Evolutionary conservation across 164 flowering plant genomes (phyloP), one percentile per base, ranked within the genome.

Genomic region (Buxus sempervirens): DNA sequence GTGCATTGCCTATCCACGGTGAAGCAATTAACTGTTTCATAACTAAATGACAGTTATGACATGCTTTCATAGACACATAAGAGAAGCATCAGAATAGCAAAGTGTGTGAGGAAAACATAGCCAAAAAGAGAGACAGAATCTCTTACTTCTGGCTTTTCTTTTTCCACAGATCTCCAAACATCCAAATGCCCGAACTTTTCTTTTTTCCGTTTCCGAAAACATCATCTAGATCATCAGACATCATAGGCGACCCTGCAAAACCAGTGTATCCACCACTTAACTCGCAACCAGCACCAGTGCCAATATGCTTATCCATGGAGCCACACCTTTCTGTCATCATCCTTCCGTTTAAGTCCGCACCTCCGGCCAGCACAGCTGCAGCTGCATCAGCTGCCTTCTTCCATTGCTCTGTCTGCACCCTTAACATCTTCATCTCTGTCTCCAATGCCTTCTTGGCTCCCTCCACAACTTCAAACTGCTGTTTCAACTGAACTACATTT

Each of bases 341-440:
- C 54, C 72, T 73, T 21, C 86, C 87, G 48, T 84, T 79, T 83
- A 83, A 80, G 25, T 86, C 97, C 27, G 77, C 75, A 21, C 77
- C 81, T 21, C 80, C 82, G 25, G 88, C 66, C 65, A 95, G 81
- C 77, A 95, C 88, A 7, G 90, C 77, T 9, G 95, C 88, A 22
- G 99, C 99, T 13, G 98, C 97, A 80, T 95, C 99, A 0, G 97
- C 96, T 5, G 98, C 98, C 79, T 94, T 94, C 74, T 96, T 88
- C 98, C 97, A 94, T 75, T 95, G 99, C 60, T 95, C 98, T 4
- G 88, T 74, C 76, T 95, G 99, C 72, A 95, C 99, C 76, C 84
- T 90, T 66, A 92, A 54, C 67, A 80, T 85, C 81, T 91, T 85
- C 77, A 95, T 60, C 76, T 95, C 99, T 27, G 85, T 76, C 70